These are phyloP conservation scores for Yamadazyma mexicana DNA, from an alignment of 1,139 yeast genomes.

Conservation along the genomic window DNA sequence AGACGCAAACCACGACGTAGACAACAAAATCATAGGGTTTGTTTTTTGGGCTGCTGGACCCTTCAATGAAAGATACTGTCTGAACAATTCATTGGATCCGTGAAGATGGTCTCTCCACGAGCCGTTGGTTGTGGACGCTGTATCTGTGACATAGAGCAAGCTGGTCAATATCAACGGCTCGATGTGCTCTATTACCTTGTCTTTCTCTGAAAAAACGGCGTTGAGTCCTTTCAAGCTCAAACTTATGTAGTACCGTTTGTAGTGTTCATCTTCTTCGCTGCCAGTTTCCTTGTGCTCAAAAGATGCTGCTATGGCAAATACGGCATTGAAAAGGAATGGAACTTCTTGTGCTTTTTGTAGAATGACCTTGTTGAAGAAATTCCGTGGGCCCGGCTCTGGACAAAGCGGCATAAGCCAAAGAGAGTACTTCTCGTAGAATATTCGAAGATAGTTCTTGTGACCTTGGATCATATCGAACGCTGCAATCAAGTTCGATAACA, in stretches of 20 bases:
- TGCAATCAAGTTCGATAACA: constrained; percentile 9
- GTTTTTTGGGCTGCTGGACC: not conserved
- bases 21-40: constrained; percentile 11
- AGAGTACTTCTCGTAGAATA: constrained; percentile 19
- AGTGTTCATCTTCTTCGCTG: constrained; percentile 12
- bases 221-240: constrained; percentile 16
- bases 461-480: constrained; percentile 16
- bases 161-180: constrained; percentile 19
- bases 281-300: constrained; percentile 14
- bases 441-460: constrained; percentile 15
- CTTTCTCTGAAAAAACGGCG: constrained; percentile 13
- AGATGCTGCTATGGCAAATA: constrained; percentile 17
- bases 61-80: constrained; percentile 15
- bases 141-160: constrained; percentile 18
- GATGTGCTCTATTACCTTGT: constrained; percentile 12
- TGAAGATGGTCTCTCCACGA: constrained; percentile 20
- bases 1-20: constrained; percentile 21
- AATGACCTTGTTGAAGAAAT: constrained; percentile 16
- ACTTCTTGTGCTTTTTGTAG: constrained; percentile 15
- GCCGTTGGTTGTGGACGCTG: constrained; percentile 15
- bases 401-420: constrained; percentile 20
- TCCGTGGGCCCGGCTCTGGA: constrained; percentile 15
- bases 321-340: constrained; percentile 18
- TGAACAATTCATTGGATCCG: constrained; percentile 19
- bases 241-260: constrained; percentile 12